Conservation (phyloP, 495 filamentous ascomycete genomes). For the Annulohypoxylon moriforme region DNA sequence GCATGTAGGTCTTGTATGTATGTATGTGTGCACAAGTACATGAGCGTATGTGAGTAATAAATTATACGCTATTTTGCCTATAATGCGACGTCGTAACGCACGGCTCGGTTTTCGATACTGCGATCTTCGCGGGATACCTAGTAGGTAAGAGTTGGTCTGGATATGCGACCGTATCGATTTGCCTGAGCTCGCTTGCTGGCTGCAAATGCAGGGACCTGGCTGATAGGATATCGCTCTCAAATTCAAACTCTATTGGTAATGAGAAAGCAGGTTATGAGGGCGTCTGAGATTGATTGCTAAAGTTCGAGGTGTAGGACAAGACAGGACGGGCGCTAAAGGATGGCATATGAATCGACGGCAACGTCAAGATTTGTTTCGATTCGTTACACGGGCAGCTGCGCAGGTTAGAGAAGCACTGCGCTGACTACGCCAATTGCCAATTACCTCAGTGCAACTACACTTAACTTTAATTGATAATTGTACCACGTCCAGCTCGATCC, state of each 20-base stretch:
- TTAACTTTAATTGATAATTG: background rate
- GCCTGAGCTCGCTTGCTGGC: background rate
- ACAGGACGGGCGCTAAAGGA: slow-evolving; percentile 2
- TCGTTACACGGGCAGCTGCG: background rate
- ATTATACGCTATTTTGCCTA: background rate
- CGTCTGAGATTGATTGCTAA: background rate
- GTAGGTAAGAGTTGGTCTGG: background rate
- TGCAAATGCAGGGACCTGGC: too few species aligned
- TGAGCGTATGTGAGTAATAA: background rate
- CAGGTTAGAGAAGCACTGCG: slow-evolving; percentile 2
- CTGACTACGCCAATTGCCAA: background rate
- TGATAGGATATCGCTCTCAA: background rate
- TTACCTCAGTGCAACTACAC: slow-evolving; percentile 7
- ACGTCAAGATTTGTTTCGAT: slow-evolving; percentile 17
- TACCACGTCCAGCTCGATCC: background rate
- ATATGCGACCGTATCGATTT: background rate
- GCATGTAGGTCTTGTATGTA: background rate
- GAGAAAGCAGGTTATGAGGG: background rate
- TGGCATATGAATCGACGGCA: slow-evolving; percentile 2
- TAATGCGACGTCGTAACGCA: background rate
- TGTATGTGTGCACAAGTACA: background rate
- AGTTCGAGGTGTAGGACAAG: background rate
- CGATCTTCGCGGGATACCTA: background rate
- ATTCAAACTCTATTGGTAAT: background rate
- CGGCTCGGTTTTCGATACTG: background rate